These are phyloP conservation scores for Tranzscheliella williamsii DNA, from an alignment of 1,284 basidiomycete species.

Conservation along the genomic window DNA sequence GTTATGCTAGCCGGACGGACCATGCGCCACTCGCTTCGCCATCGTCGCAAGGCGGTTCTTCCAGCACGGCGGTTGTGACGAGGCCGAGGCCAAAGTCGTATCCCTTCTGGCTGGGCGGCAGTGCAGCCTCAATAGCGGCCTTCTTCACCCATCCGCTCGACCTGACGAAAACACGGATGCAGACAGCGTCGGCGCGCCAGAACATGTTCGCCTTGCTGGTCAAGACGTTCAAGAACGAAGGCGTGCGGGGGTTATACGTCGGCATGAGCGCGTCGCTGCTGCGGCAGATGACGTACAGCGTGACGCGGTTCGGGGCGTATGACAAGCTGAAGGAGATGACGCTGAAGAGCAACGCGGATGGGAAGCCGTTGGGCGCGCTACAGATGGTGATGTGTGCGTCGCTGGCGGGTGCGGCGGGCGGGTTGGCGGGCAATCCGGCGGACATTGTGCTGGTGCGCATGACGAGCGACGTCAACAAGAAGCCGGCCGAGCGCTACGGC, in stretches of 20 bases:
- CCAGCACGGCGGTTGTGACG: too few relatives aligned
- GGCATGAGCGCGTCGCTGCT: conserved; percentile 52
- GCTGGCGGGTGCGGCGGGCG: conserved; percentile 52
- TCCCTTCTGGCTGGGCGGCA: conserved; percentile 58
- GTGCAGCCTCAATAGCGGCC: conserved; percentile 55
- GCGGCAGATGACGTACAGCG: conserved; percentile 59
- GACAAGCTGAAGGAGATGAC: conserved; percentile 49
- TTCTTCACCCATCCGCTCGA: conserved; percentile 61
- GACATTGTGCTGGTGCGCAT: conserved; percentile 66
- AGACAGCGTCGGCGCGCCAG: conserved; percentile 52
- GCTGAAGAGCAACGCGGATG: conserved; percentile 7
- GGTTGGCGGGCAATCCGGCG: conserved; percentile 56
- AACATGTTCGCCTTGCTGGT: conserved; percentile 40
- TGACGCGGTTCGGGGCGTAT: conserved; percentile 56
- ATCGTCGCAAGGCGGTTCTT: too few relatives aligned
- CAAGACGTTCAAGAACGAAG: conserved; percentile 41
- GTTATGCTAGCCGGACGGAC: too few relatives aligned
- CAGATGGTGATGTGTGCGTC: conserved; percentile 49
- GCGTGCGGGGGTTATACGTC: conserved; percentile 51
- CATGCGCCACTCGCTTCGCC: too few relatives aligned
- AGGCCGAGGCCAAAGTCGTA: conserved; percentile 22
- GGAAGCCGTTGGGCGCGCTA: conserved; percentile 23
- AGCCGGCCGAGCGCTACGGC: conserved; percentile 42
- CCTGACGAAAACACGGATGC: conserved; percentile 60
- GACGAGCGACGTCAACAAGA: conserved; percentile 61